A percentile compares a stretch with the other conserved stretches of the same genome.
Evolutionary conservation across 2,329 filamentous ascomycete genomes (phyloP).

Genomic region (Aspergillus novofumigatus): DNA sequence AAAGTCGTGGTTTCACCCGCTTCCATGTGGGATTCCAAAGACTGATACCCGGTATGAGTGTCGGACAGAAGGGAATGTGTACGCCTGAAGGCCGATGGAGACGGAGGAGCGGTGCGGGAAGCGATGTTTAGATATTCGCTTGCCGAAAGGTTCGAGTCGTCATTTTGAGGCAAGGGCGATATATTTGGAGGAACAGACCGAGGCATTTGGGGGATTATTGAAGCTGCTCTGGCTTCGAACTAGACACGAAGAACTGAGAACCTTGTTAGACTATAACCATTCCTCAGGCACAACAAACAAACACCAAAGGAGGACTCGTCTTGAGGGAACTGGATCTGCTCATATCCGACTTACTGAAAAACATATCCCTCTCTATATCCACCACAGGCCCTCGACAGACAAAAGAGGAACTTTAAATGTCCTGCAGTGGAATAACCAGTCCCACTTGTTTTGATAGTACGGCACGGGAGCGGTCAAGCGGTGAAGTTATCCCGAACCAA

Average conservation of each 20-base stretch:
- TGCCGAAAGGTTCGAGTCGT: conserved; percentile 6
- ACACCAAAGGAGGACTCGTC: neutral
- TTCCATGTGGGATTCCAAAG: conserved; percentile 27
- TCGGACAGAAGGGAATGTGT: conserved; percentile 27
- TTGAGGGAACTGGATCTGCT: neutral
- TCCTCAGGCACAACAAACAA: neutral
- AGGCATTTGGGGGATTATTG: conserved; percentile 20
- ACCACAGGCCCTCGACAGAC: neutral
- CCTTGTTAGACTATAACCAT: neutral
- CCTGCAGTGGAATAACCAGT: neutral
- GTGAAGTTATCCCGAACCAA: neutral
- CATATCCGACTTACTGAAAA: neutral
- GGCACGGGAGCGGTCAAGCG: neutral
- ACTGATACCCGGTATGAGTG: conserved; percentile 30
- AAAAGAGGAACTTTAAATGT: neutral
- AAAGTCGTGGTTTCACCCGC: conserved; percentile 34
- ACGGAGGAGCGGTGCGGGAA: conserved; percentile 32
- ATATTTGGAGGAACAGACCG: conserved; percentile 28
- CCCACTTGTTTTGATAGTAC: neutral
- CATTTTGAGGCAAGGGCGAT: conserved; percentile 12
- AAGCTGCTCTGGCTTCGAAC: neutral
- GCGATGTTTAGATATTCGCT: conserved; percentile 7
- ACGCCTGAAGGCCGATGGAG: conserved; percentile 32
- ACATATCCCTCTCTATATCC: neutral
- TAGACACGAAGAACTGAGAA: neutral